phyloP scores from a whole-genome alignment of 805 yeast species.

The Myxozyma mucilagina region DNA sequence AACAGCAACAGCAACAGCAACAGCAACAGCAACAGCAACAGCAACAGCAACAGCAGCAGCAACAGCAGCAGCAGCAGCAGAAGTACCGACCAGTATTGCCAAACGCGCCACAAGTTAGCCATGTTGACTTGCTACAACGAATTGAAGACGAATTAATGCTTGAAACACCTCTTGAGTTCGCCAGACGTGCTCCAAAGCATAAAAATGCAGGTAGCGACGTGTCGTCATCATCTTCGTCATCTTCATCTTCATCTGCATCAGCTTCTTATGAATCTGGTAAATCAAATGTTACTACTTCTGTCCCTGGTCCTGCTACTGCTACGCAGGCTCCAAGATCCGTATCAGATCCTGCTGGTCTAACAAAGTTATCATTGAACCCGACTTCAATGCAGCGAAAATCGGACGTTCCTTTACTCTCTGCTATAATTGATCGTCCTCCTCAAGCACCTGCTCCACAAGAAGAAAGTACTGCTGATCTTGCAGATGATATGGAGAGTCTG shows the following conservation, averaged over 20 bases:
- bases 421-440: slow-evolving; percentile 4
- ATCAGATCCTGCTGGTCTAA: slow-evolving; percentile 6
- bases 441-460: not conserved
- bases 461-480: not conserved
- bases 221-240: not conserved
- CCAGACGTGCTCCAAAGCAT: not conserved
- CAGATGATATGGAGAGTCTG: slow-evolving; percentile 25
- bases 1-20: not conserved
- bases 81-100: not conserved
- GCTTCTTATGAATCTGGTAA: too few species aligned
- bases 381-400: not conserved
- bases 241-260: not conserved
- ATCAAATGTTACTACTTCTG: too few species aligned
- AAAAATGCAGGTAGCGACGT: not conserved
- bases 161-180: slow-evolving; percentile 20
- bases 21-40: not conserved
- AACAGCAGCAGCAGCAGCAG: not conserved
- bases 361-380: not conserved
- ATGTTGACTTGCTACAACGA: slow-evolving; percentile 22
- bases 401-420: slow-evolving; percentile 6
- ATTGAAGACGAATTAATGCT: slow-evolving; percentile 25
- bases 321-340: not conserved
- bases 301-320: not conserved
- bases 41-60: not conserved
- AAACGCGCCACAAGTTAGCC: slow-evolving; percentile 1